These are phyloP conservation scores for Kodamaea ohmeri DNA, from an alignment of 1,139 yeast genomes.

Conservation along the genomic window DNA sequence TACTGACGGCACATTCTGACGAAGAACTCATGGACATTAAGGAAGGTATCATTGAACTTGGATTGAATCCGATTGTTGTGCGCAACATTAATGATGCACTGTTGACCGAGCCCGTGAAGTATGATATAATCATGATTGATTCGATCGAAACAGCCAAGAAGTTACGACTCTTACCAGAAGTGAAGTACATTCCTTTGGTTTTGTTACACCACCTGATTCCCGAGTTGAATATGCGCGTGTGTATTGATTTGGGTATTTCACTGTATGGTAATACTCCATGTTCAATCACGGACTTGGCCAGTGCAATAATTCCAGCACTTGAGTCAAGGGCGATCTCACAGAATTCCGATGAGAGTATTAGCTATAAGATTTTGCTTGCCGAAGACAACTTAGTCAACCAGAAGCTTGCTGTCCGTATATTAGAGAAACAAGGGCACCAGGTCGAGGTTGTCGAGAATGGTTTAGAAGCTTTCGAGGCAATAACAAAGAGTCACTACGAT, in stretches of 20 bases:
- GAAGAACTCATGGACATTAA: conserved; percentile 47
- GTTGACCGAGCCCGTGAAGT: conserved; percentile 56
- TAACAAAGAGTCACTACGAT: conserved; percentile 63
- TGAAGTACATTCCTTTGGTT: conserved; percentile 79
- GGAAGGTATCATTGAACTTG: conserved; percentile 40
- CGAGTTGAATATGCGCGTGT: conserved; percentile 72
- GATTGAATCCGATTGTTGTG: conserved; percentile 51
- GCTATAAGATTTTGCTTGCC: conserved; percentile 73
- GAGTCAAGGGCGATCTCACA: conserved; percentile 80
- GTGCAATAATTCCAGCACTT: conserved; percentile 78
- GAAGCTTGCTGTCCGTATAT: conserved; percentile 76
- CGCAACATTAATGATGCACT: conserved; percentile 49
- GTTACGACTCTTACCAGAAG: conserved; percentile 65
- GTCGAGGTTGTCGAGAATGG: conserved; percentile 87
- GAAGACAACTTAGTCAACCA: conserved; percentile 88
- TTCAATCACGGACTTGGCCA: conserved; percentile 74
- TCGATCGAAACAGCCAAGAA: conserved; percentile 71
- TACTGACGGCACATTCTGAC: conserved; percentile 61
- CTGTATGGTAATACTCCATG: conserved; percentile 89
- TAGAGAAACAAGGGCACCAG: conserved; percentile 79
- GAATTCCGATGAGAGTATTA: conserved; percentile 74
- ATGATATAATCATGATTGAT: conserved; percentile 80
- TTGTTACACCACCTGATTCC: conserved; percentile 75
- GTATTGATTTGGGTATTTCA: conserved; percentile 82
- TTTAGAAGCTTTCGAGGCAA: conserved; percentile 75